Base-by-base conservation (phyloP, 371 early-diverging fungal species). In the Saksenaea oblongispora region DNA sequence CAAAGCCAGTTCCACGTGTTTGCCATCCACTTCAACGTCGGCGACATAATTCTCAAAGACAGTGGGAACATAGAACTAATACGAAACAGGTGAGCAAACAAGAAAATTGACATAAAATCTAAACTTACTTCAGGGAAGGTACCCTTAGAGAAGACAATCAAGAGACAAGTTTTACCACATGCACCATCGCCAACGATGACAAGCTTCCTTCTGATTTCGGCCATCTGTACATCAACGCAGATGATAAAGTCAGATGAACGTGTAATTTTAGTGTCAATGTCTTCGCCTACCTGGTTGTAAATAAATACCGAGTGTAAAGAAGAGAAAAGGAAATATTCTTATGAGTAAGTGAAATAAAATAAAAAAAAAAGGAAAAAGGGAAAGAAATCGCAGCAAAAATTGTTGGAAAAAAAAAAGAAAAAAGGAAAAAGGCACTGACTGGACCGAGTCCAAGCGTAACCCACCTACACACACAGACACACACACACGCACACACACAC, bases 161-260 rank as follows among this genome's bases (percentile, higher is more conserved):
- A 87, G 73, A 97, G 82, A 76, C 94, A 94, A 34, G 97, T 98
- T 82, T 98, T 98, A 70, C 97, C 98, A 76, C 95, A 94, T 57
- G 95, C 95, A 84, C 96, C 97, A 75, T 97, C 97, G 56, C 98
- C 98, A 59, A 97, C 96, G 75, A 95, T 93, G 58, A 97, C 97
- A 68, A 97, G 86, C 76, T 97, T 97, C 67, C 92, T 87, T 76
- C 95, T 91, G 74, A 95, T 89, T 78, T 92, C 94, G 67, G 94
- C 79, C 91, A 91, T 92, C 56, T 47, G 51, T 47, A 47, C 51
- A 47, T 47, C 51, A 47, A 17, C n/a, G 18, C 14, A 24, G 51
- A 47, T 47, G 51, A 47, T 26, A 47, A 22, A 22, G 22, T 47
- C 22, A 47, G 51, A 47, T 47, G 51, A 22, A 22, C 22, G 24